Evolutionary conservation across 768 basidiomycete genomes (phyloP), one percentile per base, ranked within the genome.

Genomic region (Rhizopogon roseolus): DNA sequence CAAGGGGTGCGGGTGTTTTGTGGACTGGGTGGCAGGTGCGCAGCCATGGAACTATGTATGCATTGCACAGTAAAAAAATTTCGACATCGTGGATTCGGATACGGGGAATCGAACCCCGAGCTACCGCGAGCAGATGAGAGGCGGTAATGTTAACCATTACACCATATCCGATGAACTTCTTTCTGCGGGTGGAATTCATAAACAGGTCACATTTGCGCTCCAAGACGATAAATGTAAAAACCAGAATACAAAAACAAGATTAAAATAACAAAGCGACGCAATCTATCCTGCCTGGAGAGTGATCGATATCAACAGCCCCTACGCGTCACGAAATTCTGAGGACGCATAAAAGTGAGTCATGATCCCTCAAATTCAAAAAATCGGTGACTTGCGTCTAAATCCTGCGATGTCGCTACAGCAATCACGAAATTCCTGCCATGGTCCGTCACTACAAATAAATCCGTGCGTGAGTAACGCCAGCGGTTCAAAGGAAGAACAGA

Each of bases 341-440:
- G 11, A 46, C 7, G 22, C 22, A 32, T 0, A 29, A 19, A 46
- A 45, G 16, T 46, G 0, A 46, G 17, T 32, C 28, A 19, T 2
- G 6, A 32, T 32, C 17, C 17, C 8, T 14, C 7, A 29, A 11
- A 19, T 3, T 1, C 25, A 4, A 25, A 11, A 37, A 17, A 2
- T 4, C 22, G 6, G 22, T 5, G 22, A 44, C 58, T 28, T 4
- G 63, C 67, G 64, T 90, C 81, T 17, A 93, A 71, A 64, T 93
- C 91, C 28, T 91, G 84, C 16, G 73, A 64, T 17, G 91, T 93
- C 1, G 87, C 90, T 0, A 93, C 83, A 1, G 77, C 91, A 14
- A 93, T 78, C 4, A 93, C 90, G 54, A 93, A 93, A 64, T 92
- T 91, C 53, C 90, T 82, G 49, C 77, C 77, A 43, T 73, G 70